These are phyloP conservation scores for Rauvolfia tetraphylla DNA, from an alignment of 257 asterid genomes.

Conservation along the genomic window DNA sequence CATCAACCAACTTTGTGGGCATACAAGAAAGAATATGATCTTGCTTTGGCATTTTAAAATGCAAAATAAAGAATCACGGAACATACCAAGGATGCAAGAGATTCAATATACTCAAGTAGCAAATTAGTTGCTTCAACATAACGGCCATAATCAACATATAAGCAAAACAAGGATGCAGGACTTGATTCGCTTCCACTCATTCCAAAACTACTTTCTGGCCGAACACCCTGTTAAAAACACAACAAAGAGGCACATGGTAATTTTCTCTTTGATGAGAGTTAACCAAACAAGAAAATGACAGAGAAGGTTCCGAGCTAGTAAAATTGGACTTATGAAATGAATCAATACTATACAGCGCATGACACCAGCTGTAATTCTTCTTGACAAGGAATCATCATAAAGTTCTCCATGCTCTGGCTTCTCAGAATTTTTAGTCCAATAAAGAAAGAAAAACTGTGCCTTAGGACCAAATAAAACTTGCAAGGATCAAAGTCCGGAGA, in stretches of 20 bases:
- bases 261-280: background rate
- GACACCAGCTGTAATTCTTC: background rate
- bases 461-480: background rate
- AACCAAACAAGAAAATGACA: slow-evolving; percentile 1
- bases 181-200: slow-evolving; percentile 74
- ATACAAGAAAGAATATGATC: background rate
- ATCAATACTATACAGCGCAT: background rate
- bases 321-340: background rate
- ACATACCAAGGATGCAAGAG: slow-evolving; percentile 65
- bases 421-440: background rate
- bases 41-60: slow-evolving; percentile 11
- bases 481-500: background rate
- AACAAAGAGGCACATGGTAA: slow-evolving; percentile 5
- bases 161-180: slow-evolving; percentile 78
- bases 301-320: slow-evolving; percentile 3
- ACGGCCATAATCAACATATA: slow-evolving; percentile 84
- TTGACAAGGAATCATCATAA: background rate
- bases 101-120: slow-evolving; percentile 69
- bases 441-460: background rate
- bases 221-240: slow-evolving; percentile 47
- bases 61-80: slow-evolving; percentile 9
- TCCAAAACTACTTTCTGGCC: slow-evolving; percentile 61
- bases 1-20: background rate
- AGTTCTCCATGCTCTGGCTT: background rate
- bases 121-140: slow-evolving; percentile 77